Base-by-base conservation (phyloP, 2,329 filamentous ascomycete genomes). In the Aspergillus pseudoglaucus region DNA sequence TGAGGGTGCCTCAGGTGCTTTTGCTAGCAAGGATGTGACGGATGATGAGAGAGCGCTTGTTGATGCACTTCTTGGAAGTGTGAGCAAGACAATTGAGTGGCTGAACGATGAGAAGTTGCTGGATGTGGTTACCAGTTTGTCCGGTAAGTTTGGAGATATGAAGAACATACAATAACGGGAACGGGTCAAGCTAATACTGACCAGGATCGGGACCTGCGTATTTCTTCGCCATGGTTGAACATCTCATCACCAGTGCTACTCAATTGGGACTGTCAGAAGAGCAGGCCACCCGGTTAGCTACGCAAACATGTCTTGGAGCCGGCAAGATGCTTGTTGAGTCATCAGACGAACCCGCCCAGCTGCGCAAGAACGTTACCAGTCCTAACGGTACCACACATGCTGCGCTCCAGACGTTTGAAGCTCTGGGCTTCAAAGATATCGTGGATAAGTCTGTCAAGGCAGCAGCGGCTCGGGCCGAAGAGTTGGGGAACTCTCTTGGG, bases 161-260 rank as follows among this genome's bases (percentile, higher is more conserved):
- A 12, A 12, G 25, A 8, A n/a, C 30, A n/a, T 14, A 9, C 12
- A 2, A 12, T 6, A 6, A 6, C 23, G 3, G 18, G 32, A 22
- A 3, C 12, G 3, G n/a, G 15, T 17, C 7, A 35, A 44, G 42
- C 45, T 54, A 15, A 56, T 32, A 2, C 2, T 14, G 8, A 33
- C 14, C 17, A 66, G 64, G 64, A 46, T 66, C 64, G n/a, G 64
- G 64, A 9, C 64, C 64, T 4, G 64, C 64, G 6, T 66, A 66
- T 42, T 66, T 66, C 56, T 66, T 66, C 50, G 64, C 64, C 20
- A 65, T 66, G 63, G 64, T 66, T 15, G 64, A 66, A 44, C 63
- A 66, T 44, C 47, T 66, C 3, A 47, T 66, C 25, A 55, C 62
- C 23, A 66, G 63, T 44, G 63, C 63, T 4, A 66, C 61, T 3